Base-by-base conservation (phyloP, 208 protist species). In the Trypanosomatidae sp. region DNA sequence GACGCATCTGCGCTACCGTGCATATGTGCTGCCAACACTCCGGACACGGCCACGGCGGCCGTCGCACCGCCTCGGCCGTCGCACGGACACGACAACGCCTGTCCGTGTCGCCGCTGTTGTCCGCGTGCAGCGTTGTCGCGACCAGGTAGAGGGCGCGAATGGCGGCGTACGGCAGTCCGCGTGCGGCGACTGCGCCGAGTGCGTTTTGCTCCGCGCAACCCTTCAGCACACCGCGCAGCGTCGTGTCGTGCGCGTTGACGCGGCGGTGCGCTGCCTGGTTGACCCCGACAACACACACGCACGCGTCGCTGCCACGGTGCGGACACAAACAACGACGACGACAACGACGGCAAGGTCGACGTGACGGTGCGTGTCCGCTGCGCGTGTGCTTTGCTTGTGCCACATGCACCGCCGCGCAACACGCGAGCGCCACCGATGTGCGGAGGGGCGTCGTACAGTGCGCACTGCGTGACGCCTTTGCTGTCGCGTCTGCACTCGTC, bases 191-290 rank as follows among this genome's bases (percentile, higher is more conserved):
- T 0, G 71, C 67, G 2, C 84, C 84, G 22, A 92, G 63, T 11
- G 76, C 72, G 53, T 92, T 92, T 48, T 92, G 84, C 68, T 92
- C 84, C 6, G 84, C 84, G 43, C 84, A 92, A 2, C 84, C 84
- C 33, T 74, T 81, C 41, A 92, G 59, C 26, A 92, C 77, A 3
- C 84, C 84, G 0, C 58, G 67, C 4, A 88, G 56, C 19, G 54
- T 13, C 33, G 60, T 51, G 16, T 44, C 58, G 8, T 35, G 39
- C 3, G 48, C 39, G 56, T 88, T 92, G 18, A 81, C 53, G 20
- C 61, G 28, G 24, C 61, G 52, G 56, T 92, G 77, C 20, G 80
- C 53, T 0, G 77, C 72, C 41, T 86, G 60, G 51, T 92, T 92
- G 18, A 92, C 70, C 3, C 83, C 83, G 3, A 66, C 78, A 33